Base-by-base conservation (phyloP, 106 monocot species). In the Hemerocallis citrina region DNA sequence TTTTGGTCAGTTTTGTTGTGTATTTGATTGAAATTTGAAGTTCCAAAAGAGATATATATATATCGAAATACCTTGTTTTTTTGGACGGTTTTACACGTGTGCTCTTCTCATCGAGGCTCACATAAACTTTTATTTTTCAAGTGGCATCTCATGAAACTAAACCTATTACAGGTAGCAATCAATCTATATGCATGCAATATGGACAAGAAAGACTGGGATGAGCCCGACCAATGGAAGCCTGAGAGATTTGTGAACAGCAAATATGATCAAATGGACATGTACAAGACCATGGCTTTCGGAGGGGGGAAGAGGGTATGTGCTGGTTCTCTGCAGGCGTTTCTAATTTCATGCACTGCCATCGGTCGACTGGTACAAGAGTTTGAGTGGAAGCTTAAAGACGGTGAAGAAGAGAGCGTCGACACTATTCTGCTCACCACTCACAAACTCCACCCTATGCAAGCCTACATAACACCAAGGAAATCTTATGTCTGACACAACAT, bases 201-300 rank as follows among this genome's bases (percentile, higher is more conserved):
- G 87, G 61, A 84, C 79, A 79, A 70, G 31, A 76, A 74, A 12
- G 74, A 69, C 7, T 96, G 90, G 95, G 79, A 86, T 9, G 40
- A 74, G 23, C 90, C 95, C 4, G 66, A 84, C 13, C 57, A 79
- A 24, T 96, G 90, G 90, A 84, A 59, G 35, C 95, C 95, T 0
- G 87, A 84, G 63, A 81, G 95, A 46, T 96, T 96, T 48, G 28
- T 81, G 20, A 70, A 62, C 1, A 46, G 55, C 27, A 72, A 69
- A 8, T 72, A 65, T 4, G 81, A 87, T 19, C 48, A 52, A 7
- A 69, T 48, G 38, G 90, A 91, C 58, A 24, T 91, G 66, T 63
- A 79, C 72, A 96, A 79, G 67, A 96, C 95, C 1, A 91, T 91
- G 95, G 76, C 90, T 15, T 96, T 96, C 11, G 95, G 95, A 43